phyloP scores from a whole-genome alignment of 129 eudicot species.

The Pulicaria dysenterica region DNA sequence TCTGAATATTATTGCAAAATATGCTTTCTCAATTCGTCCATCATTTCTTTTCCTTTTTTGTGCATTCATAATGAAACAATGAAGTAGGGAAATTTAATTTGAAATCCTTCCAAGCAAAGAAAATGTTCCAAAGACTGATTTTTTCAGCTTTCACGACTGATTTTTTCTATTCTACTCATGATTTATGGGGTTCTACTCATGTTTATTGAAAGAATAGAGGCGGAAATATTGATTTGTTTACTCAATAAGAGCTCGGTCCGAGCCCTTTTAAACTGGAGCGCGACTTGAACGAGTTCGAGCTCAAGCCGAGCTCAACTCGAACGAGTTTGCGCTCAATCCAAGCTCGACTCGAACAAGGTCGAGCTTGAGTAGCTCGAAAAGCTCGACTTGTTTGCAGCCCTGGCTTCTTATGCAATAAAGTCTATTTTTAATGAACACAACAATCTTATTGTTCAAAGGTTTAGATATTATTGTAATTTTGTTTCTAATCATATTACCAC shows the following conservation, averaged over 20 bases:
- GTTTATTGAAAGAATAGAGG: neutral
- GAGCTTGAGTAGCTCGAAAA: too few relatives aligned
- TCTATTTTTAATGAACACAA: neutral
- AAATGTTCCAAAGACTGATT: neutral
- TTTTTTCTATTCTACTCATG: neutral
- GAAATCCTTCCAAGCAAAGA: neutral
- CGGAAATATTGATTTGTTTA: neutral
- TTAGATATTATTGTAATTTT: neutral
- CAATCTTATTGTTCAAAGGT: neutral
- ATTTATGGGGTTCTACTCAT: neutral
- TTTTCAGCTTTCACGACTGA: slow-evolving; percentile 4
- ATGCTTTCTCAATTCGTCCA: too few relatives aligned
- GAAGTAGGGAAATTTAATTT: neutral
- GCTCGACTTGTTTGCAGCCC: too few relatives aligned
- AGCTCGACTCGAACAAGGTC: too few relatives aligned
- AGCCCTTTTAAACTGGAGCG: too few relatives aligned
- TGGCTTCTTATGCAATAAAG: too few relatives aligned
- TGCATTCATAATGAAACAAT: too few relatives aligned
- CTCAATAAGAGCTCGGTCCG: neutral
- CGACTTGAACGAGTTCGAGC: neutral
- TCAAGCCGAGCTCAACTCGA: too few relatives aligned
- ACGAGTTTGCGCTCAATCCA: too few relatives aligned
- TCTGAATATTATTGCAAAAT: too few relatives aligned
- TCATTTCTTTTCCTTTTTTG: too few relatives aligned
- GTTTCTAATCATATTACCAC: neutral